Base-by-base conservation (phyloP, 306 rosid species). In the Trichosanthes truncata region DNA sequence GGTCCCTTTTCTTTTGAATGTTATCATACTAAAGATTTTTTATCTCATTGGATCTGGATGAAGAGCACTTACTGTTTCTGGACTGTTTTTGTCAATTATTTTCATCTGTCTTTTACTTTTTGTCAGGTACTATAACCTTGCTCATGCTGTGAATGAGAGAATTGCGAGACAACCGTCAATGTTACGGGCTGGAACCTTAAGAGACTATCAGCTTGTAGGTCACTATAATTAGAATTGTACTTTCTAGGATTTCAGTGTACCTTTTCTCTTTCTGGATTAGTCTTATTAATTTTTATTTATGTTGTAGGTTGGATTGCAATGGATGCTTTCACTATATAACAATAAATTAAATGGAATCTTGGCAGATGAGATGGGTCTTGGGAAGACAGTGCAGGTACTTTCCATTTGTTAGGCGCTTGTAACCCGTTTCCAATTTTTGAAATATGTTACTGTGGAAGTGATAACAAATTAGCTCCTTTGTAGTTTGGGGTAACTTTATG, bases 281-380 rank as follows among this genome's bases (percentile, higher is more conserved):
- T 80, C 43, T 84, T 61, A 29, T 57, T 76, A 49, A 36, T 6
- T 72, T 59, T 14, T 82, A 57, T 78, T 56, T 78, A 72, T 81
- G 73, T 74, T 85, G 77, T 83, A 95, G 98, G 98, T 94, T 85
- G 98, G 98, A 77, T 86, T 94, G 83, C 98, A 94, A 83, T 94
- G 98, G 98, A 94, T 94, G 98, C 97, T 94, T 84, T 94, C 98
- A 48, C 84, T 94, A 87, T 94, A 94, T 83, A 94, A 94, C 93
- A 94, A 94, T 91, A 94, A 94, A 79, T 85, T 94, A 85, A 94
- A 94, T 88, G 98, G 98, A 82, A 94, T 94, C 68, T 88, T 94
- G 80, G 98, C 98, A 31, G 98, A 94, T 88, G 98, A 94, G 92
- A 94, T 94, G 98, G 98, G 98, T 85, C 97, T 94, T 85, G 98